Evolutionary conservation across 2,329 filamentous ascomycete genomes (phyloP), one percentile per base, ranked within the genome.

Genomic region (Drechmeria coniospora): DNA sequence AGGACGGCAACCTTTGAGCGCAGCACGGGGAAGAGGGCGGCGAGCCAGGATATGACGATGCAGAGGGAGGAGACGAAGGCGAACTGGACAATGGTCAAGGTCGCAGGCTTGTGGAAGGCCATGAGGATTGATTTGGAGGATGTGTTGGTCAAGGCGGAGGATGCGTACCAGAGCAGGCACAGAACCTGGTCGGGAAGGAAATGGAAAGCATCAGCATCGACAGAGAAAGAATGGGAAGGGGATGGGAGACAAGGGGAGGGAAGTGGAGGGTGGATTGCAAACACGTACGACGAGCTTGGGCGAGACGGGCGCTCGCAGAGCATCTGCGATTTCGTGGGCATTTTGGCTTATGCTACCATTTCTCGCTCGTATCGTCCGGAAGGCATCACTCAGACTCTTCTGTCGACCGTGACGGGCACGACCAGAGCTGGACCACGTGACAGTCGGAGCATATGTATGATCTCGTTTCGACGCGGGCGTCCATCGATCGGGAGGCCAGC

Each of bases 101-200:
- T 94, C 18, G 90, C 79, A 2, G 87, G 87, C 54, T 83, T 90
- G 32, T 81, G 74, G 39, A 94, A 82, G 23, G 82, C 80, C 40
- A 83, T 94, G 35, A 95, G 65, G 46, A 98, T 98, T 12, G 87
- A 81, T 58, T 98, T 98, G 28, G 90, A 94, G 15, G 90, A 95
- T 2, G 90, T 94, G 51, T 95, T 98, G 36, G 90, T 94, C 41
- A 95, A 62, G 36, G 92, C 90, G 23, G 87, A 95, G 15, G 86
- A 92, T 50, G 80, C 69, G 61, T 95, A 98, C 90, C 90, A 95
- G 46, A 87, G 57, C 32, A 86, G 59, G 55, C 87, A 95, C 26
- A 94, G 74, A 27, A 68, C 56, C 87, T 94, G 53, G 40, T 12
- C 10, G 29, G 42, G 12, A 15, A 21, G 8, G 9, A 14, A 19